phyloP scores from a whole-genome alignment of 176 grass and related monocot genomes.

The Secale cereale region DNA sequence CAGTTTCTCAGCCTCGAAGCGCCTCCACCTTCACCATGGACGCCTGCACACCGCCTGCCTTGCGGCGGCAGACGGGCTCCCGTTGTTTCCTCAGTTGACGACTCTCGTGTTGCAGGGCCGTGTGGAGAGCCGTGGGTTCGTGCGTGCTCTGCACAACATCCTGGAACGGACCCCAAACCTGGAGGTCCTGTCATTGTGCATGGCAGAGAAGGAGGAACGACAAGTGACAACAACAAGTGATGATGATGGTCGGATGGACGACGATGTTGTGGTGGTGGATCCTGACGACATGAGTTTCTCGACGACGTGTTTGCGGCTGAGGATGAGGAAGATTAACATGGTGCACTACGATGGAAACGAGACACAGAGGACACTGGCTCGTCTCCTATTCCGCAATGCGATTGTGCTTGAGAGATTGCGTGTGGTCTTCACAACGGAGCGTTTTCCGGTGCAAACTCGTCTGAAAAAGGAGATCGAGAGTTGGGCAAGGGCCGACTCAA shows the following conservation, averaged over 20 bases:
- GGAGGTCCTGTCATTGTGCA: background rate
- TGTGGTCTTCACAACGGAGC: background rate
- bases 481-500: background rate
- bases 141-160: background rate
- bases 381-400: background rate
- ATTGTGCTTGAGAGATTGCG: background rate
- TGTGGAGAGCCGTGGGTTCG: background rate
- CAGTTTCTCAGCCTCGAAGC: background rate
- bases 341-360: slow-evolving; percentile 9
- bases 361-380: slow-evolving; percentile 11
- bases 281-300: background rate
- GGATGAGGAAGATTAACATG: slow-evolving; percentile 1
- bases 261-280: background rate
- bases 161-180: background rate
- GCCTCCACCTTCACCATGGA: background rate
- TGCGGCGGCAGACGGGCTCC: background rate
- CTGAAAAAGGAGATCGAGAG: background rate
- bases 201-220: background rate
- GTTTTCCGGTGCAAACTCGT: background rate
- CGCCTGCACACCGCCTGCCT: background rate
- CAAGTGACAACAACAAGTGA: background rate
- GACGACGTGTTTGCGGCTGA: background rate
- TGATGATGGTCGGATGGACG: background rate
- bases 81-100: background rate
- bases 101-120: background rate